Percentiles rank a stretch among this genome's conserved stretches.
Conservation (phyloP, 768 basidiomycete species). For the Tylopilus rubrobrunneus region DNA sequence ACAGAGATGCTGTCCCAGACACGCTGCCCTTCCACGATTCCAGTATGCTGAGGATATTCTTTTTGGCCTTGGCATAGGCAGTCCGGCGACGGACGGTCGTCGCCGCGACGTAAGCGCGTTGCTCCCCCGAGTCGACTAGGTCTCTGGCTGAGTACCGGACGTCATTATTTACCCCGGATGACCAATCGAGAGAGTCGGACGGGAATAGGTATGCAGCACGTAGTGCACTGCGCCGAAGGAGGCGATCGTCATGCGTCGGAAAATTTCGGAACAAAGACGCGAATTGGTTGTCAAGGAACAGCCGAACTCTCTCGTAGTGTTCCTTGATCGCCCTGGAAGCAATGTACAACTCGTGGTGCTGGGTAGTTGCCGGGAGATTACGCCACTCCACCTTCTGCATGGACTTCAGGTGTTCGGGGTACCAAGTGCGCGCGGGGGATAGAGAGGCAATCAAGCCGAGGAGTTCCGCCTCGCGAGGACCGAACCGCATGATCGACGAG, state of each 20-base stretch:
- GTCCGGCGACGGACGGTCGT: not conserved
- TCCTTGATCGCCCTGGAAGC: conserved; percentile 28
- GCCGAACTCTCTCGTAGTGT: conserved; percentile 17
- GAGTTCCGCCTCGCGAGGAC: conserved; percentile 26
- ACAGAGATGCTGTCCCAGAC: not conserved
- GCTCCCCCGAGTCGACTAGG: not conserved
- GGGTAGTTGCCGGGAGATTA: conserved; percentile 20
- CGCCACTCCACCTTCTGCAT: conserved; percentile 43
- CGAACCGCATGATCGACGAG: conserved; percentile 39
- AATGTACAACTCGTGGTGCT: conserved; percentile 29
- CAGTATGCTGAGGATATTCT: conserved; percentile 3
- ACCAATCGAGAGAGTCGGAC: not conserved
- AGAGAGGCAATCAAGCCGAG: conserved; percentile 33
- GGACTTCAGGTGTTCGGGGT: conserved; percentile 33
- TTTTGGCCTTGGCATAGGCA: not conserved
- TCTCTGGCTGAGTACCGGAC: conserved; percentile 15
- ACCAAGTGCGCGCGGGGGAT: conserved; percentile 34
- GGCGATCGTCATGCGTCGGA: not conserved
- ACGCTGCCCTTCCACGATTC: conserved; percentile 6
- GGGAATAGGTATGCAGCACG: conserved; percentile 14
- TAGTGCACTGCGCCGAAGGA: conserved; percentile 17
- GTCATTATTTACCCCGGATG: not conserved
- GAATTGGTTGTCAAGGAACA: conserved; percentile 4
- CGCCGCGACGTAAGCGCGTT: conserved; percentile 13
- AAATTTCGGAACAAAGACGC: not conserved